Evolutionary conservation across 2,329 filamentous ascomycete genomes (phyloP).

Genomic region (Trichoderma breve): DNA sequence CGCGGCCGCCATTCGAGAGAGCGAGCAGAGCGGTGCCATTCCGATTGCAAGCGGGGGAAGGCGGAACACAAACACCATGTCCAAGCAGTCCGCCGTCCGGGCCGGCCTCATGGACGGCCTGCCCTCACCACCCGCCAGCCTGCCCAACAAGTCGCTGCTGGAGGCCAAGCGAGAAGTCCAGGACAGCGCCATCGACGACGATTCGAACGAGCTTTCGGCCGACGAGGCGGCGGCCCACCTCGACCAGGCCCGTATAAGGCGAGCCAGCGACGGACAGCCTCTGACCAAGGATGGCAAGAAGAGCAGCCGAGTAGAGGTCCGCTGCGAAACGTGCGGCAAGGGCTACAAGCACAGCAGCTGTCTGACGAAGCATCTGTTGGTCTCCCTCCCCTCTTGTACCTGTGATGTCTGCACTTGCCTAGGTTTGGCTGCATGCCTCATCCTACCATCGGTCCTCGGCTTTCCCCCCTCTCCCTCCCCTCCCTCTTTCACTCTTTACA

Average conservation of each 20-base stretch:
- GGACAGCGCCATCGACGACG: constrained; percentile 68
- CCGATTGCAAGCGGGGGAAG: constrained; percentile 57
- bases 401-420: constrained; percentile 17
- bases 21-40: constrained; percentile 54
- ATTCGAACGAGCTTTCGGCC: constrained; percentile 56
- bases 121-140: constrained; percentile 64
- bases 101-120: constrained; percentile 55
- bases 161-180: constrained; percentile 48
- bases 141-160: constrained; percentile 56
- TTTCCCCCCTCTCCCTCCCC: not conserved
- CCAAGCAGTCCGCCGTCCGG: constrained; percentile 58
- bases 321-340: constrained; percentile 97
- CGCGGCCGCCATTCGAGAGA: constrained; percentile 69
- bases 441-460: not conserved
- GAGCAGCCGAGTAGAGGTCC: constrained; percentile 78
- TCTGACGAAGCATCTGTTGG: constrained; percentile 99
- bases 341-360: constrained; percentile 99
- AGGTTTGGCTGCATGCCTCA: constrained; percentile 19
- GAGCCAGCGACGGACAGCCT: constrained; percentile 83
- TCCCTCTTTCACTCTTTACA: not conserved
- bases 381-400: constrained; percentile 55
- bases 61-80: constrained; percentile 59
- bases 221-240: constrained; percentile 52
- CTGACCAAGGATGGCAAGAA: constrained; percentile 82
- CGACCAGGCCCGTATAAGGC: constrained; percentile 52